Evolutionary conservation across 2,329 filamentous ascomycete genomes (phyloP).

Genomic region (Didymella pinodella): DNA sequence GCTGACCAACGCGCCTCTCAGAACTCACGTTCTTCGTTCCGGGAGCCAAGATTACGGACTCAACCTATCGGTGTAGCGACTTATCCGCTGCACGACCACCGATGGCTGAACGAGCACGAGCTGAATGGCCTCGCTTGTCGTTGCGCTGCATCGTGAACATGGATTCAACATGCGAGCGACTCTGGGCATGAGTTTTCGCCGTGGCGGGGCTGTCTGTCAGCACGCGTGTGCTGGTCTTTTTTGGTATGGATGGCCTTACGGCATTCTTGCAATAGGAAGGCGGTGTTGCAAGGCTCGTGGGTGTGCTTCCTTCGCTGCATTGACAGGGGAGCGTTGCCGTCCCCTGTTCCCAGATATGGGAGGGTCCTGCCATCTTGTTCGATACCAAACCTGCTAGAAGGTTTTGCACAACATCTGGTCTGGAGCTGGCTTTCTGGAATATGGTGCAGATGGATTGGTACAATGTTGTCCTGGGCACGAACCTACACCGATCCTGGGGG

Average conservation of each 20-base stretch:
- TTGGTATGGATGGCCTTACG: conserved; percentile 8
- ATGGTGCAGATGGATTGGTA: background rate
- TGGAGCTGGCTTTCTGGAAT: background rate
- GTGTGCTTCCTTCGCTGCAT: conserved; percentile 6
- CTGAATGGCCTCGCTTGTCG: conserved; percentile 22
- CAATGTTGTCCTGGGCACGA: conserved; percentile 1
- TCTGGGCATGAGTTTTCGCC: conserved; percentile 6
- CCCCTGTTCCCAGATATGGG: background rate
- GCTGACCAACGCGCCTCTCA: conserved; percentile 20
- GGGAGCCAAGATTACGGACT: conserved; percentile 1
- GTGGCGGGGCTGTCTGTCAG: conserved; percentile 18
- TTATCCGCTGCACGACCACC: conserved; percentile 7
- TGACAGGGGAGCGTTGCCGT: conserved; percentile 11
- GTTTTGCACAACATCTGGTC: background rate
- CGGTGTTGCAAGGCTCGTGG: conserved; percentile 4
- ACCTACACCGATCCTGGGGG: background rate
- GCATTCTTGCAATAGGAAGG: conserved; percentile 10
- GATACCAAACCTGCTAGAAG: background rate
- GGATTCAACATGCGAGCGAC: conserved; percentile 3
- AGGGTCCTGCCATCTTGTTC: background rate
- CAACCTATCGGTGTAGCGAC: conserved; percentile 1
- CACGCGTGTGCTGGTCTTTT: conserved; percentile 11
- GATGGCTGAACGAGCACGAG: conserved; percentile 12
- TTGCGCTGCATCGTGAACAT: conserved; percentile 7
- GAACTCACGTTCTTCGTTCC: background rate